A percentile compares a stretch with the other conserved stretches of the same genome.
Evolutionary conservation across 2,329 filamentous ascomycete genomes (phyloP).

Genomic region (Mariannaea sp.): DNA sequence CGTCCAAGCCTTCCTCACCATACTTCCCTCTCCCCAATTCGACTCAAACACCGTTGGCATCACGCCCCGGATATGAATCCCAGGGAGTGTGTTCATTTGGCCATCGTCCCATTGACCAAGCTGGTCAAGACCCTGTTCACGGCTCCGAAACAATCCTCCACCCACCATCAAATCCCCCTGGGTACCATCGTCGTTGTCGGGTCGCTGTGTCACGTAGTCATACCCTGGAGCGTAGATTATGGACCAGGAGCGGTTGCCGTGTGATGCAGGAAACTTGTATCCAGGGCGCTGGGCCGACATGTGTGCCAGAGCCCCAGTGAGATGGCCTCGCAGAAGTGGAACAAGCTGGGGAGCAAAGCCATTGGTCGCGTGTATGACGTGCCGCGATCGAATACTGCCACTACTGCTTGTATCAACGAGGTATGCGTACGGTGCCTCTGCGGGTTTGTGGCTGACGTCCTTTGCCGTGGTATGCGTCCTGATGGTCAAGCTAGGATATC

Average conservation of each 20-base stretch:
- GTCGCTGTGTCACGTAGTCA: conserved; percentile 58
- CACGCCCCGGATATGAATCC: conserved; percentile 48
- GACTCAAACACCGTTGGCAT: conserved; percentile 50
- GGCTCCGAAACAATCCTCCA: conserved; percentile 54
- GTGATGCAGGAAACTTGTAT: conserved; percentile 34
- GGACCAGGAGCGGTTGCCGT: conserved; percentile 54
- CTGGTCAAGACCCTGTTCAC: conserved; percentile 49
- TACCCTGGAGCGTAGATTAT: conserved; percentile 53
- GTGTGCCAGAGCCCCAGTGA: conserved; percentile 52
- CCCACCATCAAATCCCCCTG: conserved; percentile 58
- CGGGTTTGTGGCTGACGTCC: conserved; percentile 29
- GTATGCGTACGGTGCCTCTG: conserved; percentile 41
- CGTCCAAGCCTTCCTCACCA: conserved; percentile 52
- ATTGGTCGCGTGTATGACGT: conserved; percentile 65
- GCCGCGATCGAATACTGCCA: conserved; percentile 50
- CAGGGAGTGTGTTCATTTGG: conserved; percentile 45
- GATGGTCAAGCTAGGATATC: conserved; percentile 44
- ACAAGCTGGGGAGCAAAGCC: conserved; percentile 57
- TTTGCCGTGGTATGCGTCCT: conserved; percentile 47
- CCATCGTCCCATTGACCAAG: conserved; percentile 55
- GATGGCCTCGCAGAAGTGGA: conserved; percentile 51
- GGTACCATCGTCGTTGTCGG: conserved; percentile 37
- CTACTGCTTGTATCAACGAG: conserved; percentile 52
- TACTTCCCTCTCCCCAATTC: conserved; percentile 41
- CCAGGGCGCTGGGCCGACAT: conserved; percentile 57